These are phyloP conservation scores for Cyclotella sp. DNA, from an alignment of 108 stramenopile genomes.

Conservation along the genomic window DNA sequence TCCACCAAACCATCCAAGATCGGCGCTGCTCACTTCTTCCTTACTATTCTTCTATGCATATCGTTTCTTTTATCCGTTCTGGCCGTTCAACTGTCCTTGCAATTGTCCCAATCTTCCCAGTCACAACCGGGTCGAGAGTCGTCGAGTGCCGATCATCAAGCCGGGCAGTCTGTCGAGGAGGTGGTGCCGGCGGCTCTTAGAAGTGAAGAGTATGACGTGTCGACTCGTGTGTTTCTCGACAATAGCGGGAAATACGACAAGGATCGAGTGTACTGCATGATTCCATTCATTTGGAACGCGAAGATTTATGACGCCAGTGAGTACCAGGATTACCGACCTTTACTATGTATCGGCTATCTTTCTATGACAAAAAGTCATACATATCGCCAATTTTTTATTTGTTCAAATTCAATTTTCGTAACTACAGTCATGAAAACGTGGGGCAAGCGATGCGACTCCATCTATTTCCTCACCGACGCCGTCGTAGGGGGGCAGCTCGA, in stretches of 20 bases:
- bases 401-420: not conserved
- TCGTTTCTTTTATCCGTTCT: no score
- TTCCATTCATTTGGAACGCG: conserved; percentile 11
- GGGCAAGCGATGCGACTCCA: conserved; percentile 53
- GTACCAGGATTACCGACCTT: no score
- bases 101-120: no score
- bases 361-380: not conserved
- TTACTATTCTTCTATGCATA: no score
- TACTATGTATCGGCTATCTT: not conserved
- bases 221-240: not conserved
- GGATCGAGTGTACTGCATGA: conserved; percentile 22
- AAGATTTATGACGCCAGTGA: conserved; percentile 18
- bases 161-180: no score
- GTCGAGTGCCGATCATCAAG: no score
- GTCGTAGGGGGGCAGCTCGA: conserved; percentile 37
- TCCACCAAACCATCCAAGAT: no score
- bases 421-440: conserved; percentile 47
- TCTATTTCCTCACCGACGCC: conserved; percentile 48
- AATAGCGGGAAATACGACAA: conserved; percentile 3
- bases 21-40: no score
- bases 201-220: no score
- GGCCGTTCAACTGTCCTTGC: no score
- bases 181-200: no score
- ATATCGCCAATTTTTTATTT: not conserved
- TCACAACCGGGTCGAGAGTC: no score